These are phyloP conservation scores for Ceratocystis destructans DNA, from an alignment of 2,329 filamentous ascomycete genomes.

Conservation along the genomic window DNA sequence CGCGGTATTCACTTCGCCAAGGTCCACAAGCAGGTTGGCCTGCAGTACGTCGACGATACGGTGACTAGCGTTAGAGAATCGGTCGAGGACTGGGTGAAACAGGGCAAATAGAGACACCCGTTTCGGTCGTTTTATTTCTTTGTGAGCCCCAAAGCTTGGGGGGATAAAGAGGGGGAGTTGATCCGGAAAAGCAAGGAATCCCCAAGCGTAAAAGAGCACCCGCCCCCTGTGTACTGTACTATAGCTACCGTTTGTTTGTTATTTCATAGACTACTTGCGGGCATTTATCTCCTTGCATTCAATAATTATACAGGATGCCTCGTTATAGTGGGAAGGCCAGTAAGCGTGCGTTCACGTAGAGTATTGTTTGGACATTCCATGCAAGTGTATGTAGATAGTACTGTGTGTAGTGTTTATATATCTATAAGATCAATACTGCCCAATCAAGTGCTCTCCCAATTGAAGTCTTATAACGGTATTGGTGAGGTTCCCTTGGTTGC, in stretches of 20 bases:
- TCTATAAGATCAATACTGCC: not conserved
- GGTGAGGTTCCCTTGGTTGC: not conserved
- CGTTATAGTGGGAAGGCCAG: not conserved
- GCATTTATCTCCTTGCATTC: slow-evolving; percentile 13
- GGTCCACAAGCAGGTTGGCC: slow-evolving; percentile 57
- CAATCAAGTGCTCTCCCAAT: not conserved
- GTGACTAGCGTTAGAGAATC: slow-evolving; percentile 60
- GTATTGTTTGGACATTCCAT: not conserved
- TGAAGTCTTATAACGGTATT: not conserved
- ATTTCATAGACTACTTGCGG: slow-evolving; percentile 15
- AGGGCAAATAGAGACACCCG: slow-evolving; percentile 55
- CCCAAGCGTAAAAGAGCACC: not conserved
- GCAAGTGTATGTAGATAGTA: not conserved
- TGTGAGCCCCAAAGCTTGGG: not conserved
- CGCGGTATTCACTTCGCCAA: slow-evolving; percentile 60
- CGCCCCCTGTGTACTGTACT: slow-evolving; percentile 16
- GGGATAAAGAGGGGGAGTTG: slow-evolving; percentile 5
- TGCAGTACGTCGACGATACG: slow-evolving; percentile 65
- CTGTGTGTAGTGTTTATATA: not conserved
- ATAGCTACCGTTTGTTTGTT: slow-evolving; percentile 17
- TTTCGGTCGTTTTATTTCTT: not conserved
- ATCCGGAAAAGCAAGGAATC: slow-evolving; percentile 4
- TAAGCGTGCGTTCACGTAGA: not conserved
- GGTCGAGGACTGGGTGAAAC: slow-evolving; percentile 80
- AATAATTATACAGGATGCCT: slow-evolving; percentile 3